A percentile compares a stretch with the other conserved stretches of the same genome.
phyloP scores from a whole-genome alignment of 805 yeast species.

The Teunomyces lycoperdinae region DNA sequence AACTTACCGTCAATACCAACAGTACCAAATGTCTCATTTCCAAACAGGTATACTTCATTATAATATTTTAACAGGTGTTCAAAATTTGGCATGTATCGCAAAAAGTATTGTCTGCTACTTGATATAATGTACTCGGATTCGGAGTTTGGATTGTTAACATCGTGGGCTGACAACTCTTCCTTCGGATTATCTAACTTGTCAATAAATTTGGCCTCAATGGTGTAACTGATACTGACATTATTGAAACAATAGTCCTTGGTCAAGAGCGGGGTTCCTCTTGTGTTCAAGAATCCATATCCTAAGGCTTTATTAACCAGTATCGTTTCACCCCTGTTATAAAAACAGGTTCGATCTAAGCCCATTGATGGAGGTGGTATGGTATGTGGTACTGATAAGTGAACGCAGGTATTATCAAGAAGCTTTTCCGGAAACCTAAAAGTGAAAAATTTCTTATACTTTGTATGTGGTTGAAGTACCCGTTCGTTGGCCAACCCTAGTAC shows the following conservation, averaged over 20 bases:
- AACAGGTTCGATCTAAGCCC: slow-evolving; percentile 40
- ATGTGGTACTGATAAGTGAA: slow-evolving; percentile 40
- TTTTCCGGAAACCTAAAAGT: slow-evolving; percentile 57
- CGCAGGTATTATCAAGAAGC: slow-evolving; percentile 51
- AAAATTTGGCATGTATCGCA: slow-evolving; percentile 40
- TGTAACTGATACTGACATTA: slow-evolving; percentile 46
- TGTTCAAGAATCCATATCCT: slow-evolving; percentile 55
- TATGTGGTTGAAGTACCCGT: slow-evolving; percentile 47
- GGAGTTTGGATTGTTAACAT: slow-evolving; percentile 35
- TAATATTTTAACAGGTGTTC: slow-evolving; percentile 24
- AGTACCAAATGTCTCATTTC: slow-evolving; percentile 26
- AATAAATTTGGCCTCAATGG: slow-evolving; percentile 53
- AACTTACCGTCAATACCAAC: slow-evolving; percentile 37
- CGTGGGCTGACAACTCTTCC: slow-evolving; percentile 29
- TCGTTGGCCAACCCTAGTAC: slow-evolving; percentile 48
- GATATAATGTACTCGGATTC: slow-evolving; percentile 36
- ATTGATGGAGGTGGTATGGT: slow-evolving; percentile 42
- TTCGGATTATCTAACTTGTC: slow-evolving; percentile 39
- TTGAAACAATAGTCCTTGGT: slow-evolving; percentile 46
- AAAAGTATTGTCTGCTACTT: slow-evolving; percentile 32
- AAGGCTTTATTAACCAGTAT: slow-evolving; percentile 38
- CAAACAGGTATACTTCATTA: slow-evolving; percentile 22
- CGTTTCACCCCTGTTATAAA: slow-evolving; percentile 30
- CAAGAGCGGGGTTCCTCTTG: slow-evolving; percentile 51
- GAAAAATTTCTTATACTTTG: slow-evolving; percentile 55